Evolutionary conservation across 2,329 filamentous ascomycete genomes (phyloP), one percentile per base, ranked within the genome.

Genomic region (Endoconidiophora polonica): DNA sequence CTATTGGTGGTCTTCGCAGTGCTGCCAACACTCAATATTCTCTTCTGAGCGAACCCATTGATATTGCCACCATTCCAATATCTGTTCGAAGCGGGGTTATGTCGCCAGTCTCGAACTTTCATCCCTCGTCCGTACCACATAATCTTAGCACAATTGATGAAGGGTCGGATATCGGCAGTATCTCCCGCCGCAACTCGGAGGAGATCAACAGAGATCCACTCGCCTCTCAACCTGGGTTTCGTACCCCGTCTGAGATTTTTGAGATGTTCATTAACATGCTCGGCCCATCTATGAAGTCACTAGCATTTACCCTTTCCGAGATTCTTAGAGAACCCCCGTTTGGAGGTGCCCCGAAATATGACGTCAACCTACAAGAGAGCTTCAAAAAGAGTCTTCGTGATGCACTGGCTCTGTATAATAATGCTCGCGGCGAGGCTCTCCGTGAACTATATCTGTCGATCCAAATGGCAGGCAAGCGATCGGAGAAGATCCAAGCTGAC

Each of bases 241-340:
- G 69, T 37, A 74, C 77, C 1, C 79, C 88, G 0, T 77, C 83
- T 0, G 86, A 94, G 52, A 93, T 96, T 56, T 96, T 96, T 61
- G 79, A 86, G 9, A 72, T 88, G 4, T 98, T 96, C 63, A 94
- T 98, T 53, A 71, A 75, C 18, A 78, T 91, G 56, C 70, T 98
- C 20, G 91, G 91, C 0, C 91, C 91, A 1, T 91, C 90, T 0
- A 94, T 95, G 79, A 94, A 94, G 63, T 95, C 90, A 0, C 68
- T 98, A n/a, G 86, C 86, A 2, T 91, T 83, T 58, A 96, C 91
- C 0, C 66, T 98, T 38, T 86, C 86, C 9, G 82, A 93, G 60
- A 87, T 94, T 7, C 75, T 98, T 5, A 81, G 86, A 48, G 87
- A 94, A 54, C 73, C 93, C 1, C 86, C 88, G 0, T 96, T 94